Evolutionary conservation across 345 rosid species (phyloP).

Genomic region (Durio zibethinus): DNA sequence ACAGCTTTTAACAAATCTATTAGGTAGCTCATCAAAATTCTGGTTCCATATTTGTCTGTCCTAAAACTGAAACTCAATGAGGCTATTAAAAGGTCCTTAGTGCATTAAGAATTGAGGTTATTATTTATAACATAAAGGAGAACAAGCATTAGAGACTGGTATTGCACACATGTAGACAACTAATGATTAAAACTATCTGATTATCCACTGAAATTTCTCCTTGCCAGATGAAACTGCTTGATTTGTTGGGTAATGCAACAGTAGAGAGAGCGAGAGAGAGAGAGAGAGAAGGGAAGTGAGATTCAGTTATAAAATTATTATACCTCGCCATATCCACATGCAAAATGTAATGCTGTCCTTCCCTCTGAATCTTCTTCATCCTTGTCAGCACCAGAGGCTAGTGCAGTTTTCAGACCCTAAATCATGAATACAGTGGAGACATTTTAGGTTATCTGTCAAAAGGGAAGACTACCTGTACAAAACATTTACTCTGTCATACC

Average conservation of each 20-base stretch:
- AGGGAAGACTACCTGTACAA: neutral
- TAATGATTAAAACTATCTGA: neutral
- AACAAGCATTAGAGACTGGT: neutral
- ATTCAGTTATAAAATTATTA: slow-evolving; percentile 7
- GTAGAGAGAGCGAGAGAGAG: neutral
- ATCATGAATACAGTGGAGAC: slow-evolving; percentile 4
- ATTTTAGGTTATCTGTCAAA: slow-evolving; percentile 5
- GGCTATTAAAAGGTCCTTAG: neutral
- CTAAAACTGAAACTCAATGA: neutral
- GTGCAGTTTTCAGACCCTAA: slow-evolving; percentile 80
- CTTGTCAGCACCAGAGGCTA: slow-evolving; percentile 84
- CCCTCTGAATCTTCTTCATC: slow-evolving; percentile 99
- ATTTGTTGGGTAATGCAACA: neutral
- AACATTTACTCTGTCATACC: slow-evolving; percentile 36
- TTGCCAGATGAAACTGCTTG: neutral
- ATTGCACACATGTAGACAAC: neutral
- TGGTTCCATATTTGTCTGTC: neutral
- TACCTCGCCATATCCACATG: slow-evolving; percentile 99
- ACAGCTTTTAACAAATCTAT: neutral
- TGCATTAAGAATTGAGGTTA: neutral
- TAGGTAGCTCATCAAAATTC: neutral
- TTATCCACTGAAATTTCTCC: neutral
- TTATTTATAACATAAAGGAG: neutral
- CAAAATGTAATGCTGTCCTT: slow-evolving; percentile 95
- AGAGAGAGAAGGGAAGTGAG: neutral